A percentile compares a stretch with the other conserved stretches of the same genome.
phyloP scores from a whole-genome alignment of 441 rosid genomes.

The Gossypium davidsonii region DNA sequence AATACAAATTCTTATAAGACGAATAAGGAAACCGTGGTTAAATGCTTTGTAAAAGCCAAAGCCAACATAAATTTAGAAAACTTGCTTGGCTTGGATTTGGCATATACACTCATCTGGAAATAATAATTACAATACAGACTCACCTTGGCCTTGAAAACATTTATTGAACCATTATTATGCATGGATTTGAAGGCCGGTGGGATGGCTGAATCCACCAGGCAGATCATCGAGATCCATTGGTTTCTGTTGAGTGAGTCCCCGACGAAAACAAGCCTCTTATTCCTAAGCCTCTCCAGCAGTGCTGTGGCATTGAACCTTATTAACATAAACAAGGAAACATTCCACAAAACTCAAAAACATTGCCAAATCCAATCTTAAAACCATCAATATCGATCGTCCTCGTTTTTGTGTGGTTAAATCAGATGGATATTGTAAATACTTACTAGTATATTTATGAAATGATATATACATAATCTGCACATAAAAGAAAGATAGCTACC shows the following conservation, averaged over 20 bases:
- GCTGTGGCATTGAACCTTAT: conserved; percentile 70
- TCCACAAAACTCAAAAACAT: conserved; percentile 24
- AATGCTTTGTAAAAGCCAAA: no score
- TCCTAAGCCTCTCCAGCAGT: conserved; percentile 52
- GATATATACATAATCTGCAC: no score
- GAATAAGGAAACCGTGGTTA: not conserved
- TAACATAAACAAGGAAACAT: conserved; percentile 22
- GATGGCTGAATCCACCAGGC: conserved; percentile 42
- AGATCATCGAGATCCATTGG: conserved; percentile 60
- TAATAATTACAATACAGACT: conserved; percentile 11
- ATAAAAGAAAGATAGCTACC: conserved; percentile 24
- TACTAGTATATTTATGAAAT: no score
- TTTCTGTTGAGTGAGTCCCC: conserved; percentile 59
- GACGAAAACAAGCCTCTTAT: conserved; percentile 55
- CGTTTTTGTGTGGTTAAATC: not conserved
- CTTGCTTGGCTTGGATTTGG: not conserved
- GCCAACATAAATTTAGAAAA: no score
- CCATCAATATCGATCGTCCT: not conserved
- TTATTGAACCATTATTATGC: conserved; percentile 54
- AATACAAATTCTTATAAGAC: not conserved
- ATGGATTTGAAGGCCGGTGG: conserved; percentile 36
- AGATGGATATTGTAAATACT: no score
- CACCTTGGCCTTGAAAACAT: conserved; percentile 44
- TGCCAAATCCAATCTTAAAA: not conserved
- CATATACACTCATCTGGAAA: not conserved